These are phyloP conservation scores for Chlorella sp. DNA, from an alignment of 139 green algal genomes.

Conservation along the genomic window DNA sequence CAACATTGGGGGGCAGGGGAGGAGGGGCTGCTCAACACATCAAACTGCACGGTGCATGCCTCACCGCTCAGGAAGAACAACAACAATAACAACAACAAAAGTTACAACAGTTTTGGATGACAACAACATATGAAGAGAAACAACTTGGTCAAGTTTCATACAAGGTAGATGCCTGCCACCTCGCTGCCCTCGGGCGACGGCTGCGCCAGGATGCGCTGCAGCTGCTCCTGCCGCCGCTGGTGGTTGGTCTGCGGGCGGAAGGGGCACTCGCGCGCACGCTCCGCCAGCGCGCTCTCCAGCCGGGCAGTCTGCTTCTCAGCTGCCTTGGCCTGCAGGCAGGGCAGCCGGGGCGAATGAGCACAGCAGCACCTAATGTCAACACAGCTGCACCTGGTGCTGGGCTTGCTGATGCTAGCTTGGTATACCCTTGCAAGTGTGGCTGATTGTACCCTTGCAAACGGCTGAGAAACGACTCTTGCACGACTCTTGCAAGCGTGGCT, in stretches of 20 bases:
- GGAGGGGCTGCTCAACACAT: too few relatives aligned
- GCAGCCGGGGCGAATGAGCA: not conserved
- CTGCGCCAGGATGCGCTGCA: constrained; percentile 37
- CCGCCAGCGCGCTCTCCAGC: not conserved
- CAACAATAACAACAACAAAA: not conserved
- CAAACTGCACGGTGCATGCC: not conserved
- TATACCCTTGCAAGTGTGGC: too few relatives aligned
- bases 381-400: not conserved
- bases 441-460: too few relatives aligned
- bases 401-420: too few relatives aligned
- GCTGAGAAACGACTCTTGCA: too few relatives aligned
- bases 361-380: not conserved
- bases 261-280: constrained; percentile 44
- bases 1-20: too few relatives aligned
- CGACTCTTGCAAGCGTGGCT: too few relatives aligned
- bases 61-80: not conserved
- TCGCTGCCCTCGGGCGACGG: not conserved
- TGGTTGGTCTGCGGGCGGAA: constrained; percentile 57
- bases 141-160: not conserved
- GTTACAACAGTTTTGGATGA: too few relatives aligned
- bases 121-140: not conserved
- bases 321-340: constrained; percentile 19
- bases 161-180: not conserved
- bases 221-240: constrained; percentile 37
- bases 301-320: constrained; percentile 11